Evolutionary conservation across 768 basidiomycete species (phyloP).

Genomic region (Mycena indigotica): DNA sequence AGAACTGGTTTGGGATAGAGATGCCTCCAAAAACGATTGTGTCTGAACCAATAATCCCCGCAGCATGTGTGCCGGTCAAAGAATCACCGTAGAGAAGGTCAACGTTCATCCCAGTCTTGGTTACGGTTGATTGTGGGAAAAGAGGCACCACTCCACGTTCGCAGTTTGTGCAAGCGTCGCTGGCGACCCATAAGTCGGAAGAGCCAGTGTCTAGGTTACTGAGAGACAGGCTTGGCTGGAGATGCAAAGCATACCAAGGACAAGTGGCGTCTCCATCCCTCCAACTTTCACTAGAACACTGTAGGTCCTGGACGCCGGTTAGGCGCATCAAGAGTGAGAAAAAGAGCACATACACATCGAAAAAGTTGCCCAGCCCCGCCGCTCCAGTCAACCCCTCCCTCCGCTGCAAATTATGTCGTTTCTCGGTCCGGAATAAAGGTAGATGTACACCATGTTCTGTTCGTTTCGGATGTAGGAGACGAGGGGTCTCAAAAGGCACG

Average conservation of each 20-base stretch:
- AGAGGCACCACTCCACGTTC: constrained; percentile 40
- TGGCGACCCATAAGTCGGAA: constrained; percentile 75
- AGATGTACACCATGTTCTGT: constrained; percentile 40
- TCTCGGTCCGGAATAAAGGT: constrained; percentile 35
- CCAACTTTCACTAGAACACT: constrained; percentile 63
- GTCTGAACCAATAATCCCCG: constrained; percentile 65
- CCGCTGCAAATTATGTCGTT: constrained; percentile 19
- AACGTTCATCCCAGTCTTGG: constrained; percentile 47
- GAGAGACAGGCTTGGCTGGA: neutral
- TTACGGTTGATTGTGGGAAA: constrained; percentile 56
- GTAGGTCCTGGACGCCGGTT: constrained; percentile 51
- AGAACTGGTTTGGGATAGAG: constrained; percentile 43
- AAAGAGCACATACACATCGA: constrained; percentile 56
- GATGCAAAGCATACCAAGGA: constrained; percentile 51
- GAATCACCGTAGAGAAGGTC: constrained; percentile 72
- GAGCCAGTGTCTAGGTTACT: constrained; percentile 66
- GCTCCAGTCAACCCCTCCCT: constrained; percentile 37
- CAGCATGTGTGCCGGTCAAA: constrained; percentile 65
- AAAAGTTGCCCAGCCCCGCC: constrained; percentile 60
- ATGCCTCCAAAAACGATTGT: constrained; percentile 57
- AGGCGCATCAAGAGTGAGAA: too few relatives aligned
- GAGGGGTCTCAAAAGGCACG: constrained; percentile 9
- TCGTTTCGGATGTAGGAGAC: constrained; percentile 13
- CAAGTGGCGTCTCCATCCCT: constrained; percentile 50
- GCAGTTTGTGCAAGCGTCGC: constrained; percentile 55